Evolutionary conservation across 106 monocot species (phyloP), one percentile per base, ranked within the genome.

Genomic region (Ottelia alismoides): DNA sequence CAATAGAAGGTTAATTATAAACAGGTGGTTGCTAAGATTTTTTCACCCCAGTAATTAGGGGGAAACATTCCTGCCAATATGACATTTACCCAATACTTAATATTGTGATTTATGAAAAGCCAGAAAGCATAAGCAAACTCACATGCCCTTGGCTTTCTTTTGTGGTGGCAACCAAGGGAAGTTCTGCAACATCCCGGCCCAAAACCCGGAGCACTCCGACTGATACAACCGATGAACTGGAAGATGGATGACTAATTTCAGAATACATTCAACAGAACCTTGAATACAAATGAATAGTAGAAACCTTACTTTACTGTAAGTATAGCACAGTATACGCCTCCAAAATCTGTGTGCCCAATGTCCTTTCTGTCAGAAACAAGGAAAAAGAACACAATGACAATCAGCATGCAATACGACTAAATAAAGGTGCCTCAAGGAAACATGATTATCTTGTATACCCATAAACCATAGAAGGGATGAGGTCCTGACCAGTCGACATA

Each of bases 131-230:
- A 43, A 52, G 10, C 7, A 25, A 30, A 70, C 65, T 67, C n/a
- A 98, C 96, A 81, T 68, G 55, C 17, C 89, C 85, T 72, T 98
- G 96, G 52, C 40, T 63, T 58, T 85, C 89, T 58, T 71, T 82
- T 28, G 53, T 82, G 27, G 96, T 98, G 22, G 96, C 96, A 58
- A 89, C 96, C 56, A 98, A 58, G 1, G 96, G 89, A 70, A 98
- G 96, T 55, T 98, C 96, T 20, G 89, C 96, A 52, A 75, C 58
- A 53, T 94, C 86, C 57, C 70, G 56, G 35, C 96, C 96, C 57
- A 98, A 70, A 31, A 98, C 63, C 62, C 96, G 81, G 25, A 98
- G 63, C 76, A 85, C 64, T 25, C 85, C 85, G 30, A 76, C 85
- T 52, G 96, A 98, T 28, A 82, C 78, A 49, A 89, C 82, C 51